phyloP scores from a whole-genome alignment of 495 filamentous ascomycete species.

The Podospora conica region DNA sequence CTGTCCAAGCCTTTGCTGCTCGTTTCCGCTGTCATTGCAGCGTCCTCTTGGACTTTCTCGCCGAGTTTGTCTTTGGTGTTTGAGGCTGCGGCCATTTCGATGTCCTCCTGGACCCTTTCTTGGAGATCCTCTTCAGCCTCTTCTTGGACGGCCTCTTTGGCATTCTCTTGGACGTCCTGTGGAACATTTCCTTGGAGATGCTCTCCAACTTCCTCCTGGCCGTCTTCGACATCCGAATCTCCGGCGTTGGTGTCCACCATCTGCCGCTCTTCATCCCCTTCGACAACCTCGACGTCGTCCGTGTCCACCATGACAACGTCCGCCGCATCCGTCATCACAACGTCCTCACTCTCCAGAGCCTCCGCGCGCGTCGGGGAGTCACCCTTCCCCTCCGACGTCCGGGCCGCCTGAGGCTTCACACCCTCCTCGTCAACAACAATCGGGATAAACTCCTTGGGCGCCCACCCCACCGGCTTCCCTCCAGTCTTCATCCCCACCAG shows the following conservation, averaged over 20 bases:
- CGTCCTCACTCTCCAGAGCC: neutral
- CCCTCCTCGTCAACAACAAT: neutral
- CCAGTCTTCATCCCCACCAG: constrained; percentile 19
- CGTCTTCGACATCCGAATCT: neutral
- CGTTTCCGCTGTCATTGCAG: neutral
- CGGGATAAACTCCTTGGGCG: constrained; percentile 9
- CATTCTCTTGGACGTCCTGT: too few relatives aligned
- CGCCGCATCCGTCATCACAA: neutral
- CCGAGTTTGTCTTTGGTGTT: neutral
- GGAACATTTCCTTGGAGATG: too few relatives aligned
- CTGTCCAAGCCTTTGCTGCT: neutral
- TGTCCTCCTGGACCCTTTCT: too few relatives aligned
- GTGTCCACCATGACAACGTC: neutral
- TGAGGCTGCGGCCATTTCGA: neutral
- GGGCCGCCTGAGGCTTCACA: neutral
- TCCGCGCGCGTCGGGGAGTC: too few relatives aligned
- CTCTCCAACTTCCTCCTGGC: too few relatives aligned
- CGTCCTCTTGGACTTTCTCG: neutral
- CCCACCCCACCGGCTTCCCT: constrained; percentile 34
- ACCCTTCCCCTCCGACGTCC: too few relatives aligned
- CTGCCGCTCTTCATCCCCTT: neutral
- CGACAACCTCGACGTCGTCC: neutral
- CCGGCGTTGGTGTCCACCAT: neutral
- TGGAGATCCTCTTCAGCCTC: too few relatives aligned
- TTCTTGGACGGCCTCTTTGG: too few relatives aligned